A percentile compares a stretch with the other conserved stretches of the same genome.
phyloP scores from a whole-genome alignment of 805 yeast species.

The Ogataea dorogensis region DNA sequence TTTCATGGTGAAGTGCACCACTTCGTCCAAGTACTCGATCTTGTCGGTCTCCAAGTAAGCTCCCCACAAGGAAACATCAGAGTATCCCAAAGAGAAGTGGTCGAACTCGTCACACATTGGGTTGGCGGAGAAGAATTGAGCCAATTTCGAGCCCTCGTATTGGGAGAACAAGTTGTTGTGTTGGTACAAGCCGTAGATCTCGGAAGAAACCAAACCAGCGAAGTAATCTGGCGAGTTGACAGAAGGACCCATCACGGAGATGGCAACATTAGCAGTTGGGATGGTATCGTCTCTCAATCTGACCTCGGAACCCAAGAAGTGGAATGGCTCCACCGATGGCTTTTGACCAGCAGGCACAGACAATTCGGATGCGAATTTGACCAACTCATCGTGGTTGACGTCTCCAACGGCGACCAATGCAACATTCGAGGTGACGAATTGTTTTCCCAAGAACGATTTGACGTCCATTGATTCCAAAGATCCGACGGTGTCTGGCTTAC shows the following conservation, averaged over 20 bases:
- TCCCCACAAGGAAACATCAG: conserved; percentile 85
- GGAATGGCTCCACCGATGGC: conserved; percentile 47
- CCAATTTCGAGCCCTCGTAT: conserved; percentile 65
- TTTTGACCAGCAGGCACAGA: conserved; percentile 51
- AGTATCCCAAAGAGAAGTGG: conserved; percentile 71
- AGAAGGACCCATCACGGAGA: conserved; percentile 75
- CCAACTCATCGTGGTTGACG: conserved; percentile 65
- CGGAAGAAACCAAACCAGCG: conserved; percentile 72
- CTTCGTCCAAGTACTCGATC: conserved; percentile 64
- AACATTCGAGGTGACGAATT: conserved; percentile 60
- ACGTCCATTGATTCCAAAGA: conserved; percentile 61
- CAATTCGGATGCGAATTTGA: conserved; percentile 58
- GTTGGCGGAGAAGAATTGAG: conserved; percentile 66
- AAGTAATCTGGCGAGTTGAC: conserved; percentile 60
- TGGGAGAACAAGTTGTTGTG: conserved; percentile 53
- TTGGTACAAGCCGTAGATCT: conserved; percentile 54
- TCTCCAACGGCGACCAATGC: conserved; percentile 72
- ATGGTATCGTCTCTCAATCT: conserved; percentile 86
- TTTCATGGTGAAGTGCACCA: conserved; percentile 75
- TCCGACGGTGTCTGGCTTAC: conserved; percentile 65
- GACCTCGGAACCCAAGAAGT: conserved; percentile 82
- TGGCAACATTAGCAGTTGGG: conserved; percentile 74
- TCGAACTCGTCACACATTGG: conserved; percentile 69
- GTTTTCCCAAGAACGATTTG: conserved; percentile 50
- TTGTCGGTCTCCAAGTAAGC: conserved; percentile 65